Evolutionary conservation across 179 eudicot genomes (phyloP).

Genomic region (Corrigiola litoralis): DNA sequence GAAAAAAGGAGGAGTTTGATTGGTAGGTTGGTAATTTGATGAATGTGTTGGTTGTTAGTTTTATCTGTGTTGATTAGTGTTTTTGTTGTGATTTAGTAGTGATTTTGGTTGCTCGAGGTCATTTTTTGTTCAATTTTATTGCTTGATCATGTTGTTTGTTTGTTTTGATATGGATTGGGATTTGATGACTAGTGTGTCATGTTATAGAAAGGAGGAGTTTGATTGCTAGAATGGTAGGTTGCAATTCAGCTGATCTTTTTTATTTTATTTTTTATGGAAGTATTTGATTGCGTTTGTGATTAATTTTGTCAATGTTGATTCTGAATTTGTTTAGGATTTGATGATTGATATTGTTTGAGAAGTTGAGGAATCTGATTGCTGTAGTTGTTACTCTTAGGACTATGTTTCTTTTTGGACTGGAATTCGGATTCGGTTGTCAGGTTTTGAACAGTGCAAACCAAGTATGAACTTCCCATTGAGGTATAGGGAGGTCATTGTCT

Average conservation of each 20-base stretch:
- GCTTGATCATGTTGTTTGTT: not conserved
- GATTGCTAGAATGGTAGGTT: not conserved
- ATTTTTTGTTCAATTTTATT: too few species aligned
- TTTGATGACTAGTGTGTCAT: not conserved
- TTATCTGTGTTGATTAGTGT: not conserved
- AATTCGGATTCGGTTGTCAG: not conserved
- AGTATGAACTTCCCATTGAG: too few species aligned
- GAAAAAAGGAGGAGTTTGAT: not conserved
- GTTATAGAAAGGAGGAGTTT: not conserved
- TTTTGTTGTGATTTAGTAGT: not conserved
- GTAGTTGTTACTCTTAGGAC: not conserved
- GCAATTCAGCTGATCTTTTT: too few species aligned
- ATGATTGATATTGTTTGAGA: not conserved
- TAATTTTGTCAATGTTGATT: not conserved
- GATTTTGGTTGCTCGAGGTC: not conserved
- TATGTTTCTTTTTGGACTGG: not conserved
- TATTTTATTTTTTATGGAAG: too few species aligned
- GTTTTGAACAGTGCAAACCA: not conserved
- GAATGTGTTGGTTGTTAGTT: too few species aligned
- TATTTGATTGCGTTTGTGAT: too few species aligned
- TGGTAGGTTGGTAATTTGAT: not conserved
- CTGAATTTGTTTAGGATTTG: not conserved
- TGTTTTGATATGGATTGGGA: not conserved
- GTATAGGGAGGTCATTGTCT: too few species aligned
- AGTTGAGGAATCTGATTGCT: not conserved